Base-by-base conservation (phyloP, 2,329 filamentous ascomycete genomes). In the Trichoderma atroviride region DNA sequence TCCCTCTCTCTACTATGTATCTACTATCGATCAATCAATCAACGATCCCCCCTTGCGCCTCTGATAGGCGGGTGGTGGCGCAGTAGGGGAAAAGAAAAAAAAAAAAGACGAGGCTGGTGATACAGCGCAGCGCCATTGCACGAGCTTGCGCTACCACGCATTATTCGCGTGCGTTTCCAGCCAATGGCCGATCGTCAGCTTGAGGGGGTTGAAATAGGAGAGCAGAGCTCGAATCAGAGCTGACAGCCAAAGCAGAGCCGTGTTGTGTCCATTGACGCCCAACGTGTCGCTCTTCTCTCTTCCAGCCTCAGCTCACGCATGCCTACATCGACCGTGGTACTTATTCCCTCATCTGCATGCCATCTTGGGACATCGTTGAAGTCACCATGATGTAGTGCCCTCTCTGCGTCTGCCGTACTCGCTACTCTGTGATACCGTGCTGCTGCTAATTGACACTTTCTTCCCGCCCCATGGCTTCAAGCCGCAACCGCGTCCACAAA, bases 311-410 rank as follows among this genome's bases (percentile, higher is more conserved):
- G 52, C 52, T 56, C 52, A n/a, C 14, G 35, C 52, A 56, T 27
- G 43, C 52, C 57, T 35, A 35, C 33, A 35, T 13, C 13, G 4
- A 35, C 10, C 10, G 0, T 13, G 33, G 33, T 35, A 35, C 33
- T 35, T 65, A 65, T 65, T 65, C 62, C 62, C 62, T 57, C 62
- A 65, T 65, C 52, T 65, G 62, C 62, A 65, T 47, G 62, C 52
- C 31, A 29, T 35, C 55, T 29, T n/a, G 24, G 55, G 24, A 16
- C n/a, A 37, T 37, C 33, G 33, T 37, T 22, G 31, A 69, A 33
- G 65, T 68, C 16, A 33, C 65, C 7, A 35, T 2, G 43, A 43
- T 31, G 57, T 68, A 47, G 10, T 16, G 40, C 27, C 55, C 7
- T 13, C 55, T n/a, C 40, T 57, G 58, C 53, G 16, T 19, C 40